Conservation (phyloP, 352 stramenopile species). For the Pythium rhizo-oryzae region DNA sequence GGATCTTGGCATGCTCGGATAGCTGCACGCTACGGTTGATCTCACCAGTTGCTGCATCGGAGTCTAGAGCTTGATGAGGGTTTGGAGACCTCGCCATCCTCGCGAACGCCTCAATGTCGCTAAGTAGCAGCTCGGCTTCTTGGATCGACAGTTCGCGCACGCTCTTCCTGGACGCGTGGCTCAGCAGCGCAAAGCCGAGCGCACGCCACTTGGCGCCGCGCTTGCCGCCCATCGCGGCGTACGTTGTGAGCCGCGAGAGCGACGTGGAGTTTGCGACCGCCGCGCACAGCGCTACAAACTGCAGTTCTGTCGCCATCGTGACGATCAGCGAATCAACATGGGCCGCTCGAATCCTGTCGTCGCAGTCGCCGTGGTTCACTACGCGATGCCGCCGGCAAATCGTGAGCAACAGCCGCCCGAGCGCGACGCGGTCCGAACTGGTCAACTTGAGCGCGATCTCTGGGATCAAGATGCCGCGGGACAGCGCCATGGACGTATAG, state of each 20-base stretch:
- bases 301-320: not conserved
- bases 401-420: not conserved
- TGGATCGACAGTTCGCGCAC: constrained; percentile 16
- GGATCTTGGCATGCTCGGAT: not conserved
- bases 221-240: constrained; percentile 1
- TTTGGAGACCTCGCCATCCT: not conserved
- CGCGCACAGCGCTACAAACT: constrained; percentile 1
- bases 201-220: constrained; percentile 4
- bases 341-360: not conserved
- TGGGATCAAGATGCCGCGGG: not conserved
- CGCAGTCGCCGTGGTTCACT: too few species aligned
- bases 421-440: not conserved
- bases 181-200: constrained; percentile 16
- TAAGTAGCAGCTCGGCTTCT: not conserved
- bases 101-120: not conserved
- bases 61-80: not conserved
- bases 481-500: not conserved
- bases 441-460: constrained; percentile 8
- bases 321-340: constrained; percentile 6
- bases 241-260: constrained; percentile 5
- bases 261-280: not conserved
- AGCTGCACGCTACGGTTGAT: not conserved
- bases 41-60: not conserved
- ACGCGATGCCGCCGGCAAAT: not conserved
- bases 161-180: constrained; percentile 1